These are phyloP conservation scores for Royoungia palumana DNA, from an alignment of 768 basidiomycete genomes.

Conservation along the genomic window DNA sequence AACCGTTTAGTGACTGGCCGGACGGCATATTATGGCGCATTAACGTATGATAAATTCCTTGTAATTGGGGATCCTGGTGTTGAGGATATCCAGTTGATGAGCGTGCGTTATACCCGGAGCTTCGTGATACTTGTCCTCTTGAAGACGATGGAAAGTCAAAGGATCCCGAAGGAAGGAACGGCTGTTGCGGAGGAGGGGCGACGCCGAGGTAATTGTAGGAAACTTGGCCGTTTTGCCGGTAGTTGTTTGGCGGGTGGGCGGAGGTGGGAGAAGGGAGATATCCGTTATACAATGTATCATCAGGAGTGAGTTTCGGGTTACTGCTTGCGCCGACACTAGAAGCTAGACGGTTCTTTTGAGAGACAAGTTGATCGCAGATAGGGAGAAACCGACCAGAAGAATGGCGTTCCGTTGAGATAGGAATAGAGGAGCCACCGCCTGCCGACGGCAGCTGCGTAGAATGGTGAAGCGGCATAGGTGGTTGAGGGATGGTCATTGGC, in stretches of 20 bases:
- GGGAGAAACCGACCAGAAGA: slow-evolving; percentile 31
- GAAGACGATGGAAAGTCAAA: slow-evolving; percentile 33
- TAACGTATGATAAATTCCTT: slow-evolving; percentile 31
- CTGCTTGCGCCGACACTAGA: slow-evolving; percentile 19
- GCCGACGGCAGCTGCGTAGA: slow-evolving; percentile 24
- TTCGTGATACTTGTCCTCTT: slow-evolving; percentile 23
- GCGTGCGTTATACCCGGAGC: slow-evolving; percentile 24
- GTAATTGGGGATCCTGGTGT: slow-evolving; percentile 29
- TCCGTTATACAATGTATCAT: slow-evolving; percentile 30
- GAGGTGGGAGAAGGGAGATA: slow-evolving; percentile 33
- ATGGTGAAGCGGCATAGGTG: slow-evolving; percentile 31
- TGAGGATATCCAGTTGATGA: slow-evolving; percentile 24
- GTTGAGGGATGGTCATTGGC: slow-evolving; percentile 33
- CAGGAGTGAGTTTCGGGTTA: slow-evolving; percentile 23
- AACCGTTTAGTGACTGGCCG: slow-evolving; percentile 14
- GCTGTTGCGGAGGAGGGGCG: slow-evolving; percentile 19
- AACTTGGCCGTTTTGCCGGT: slow-evolving; percentile 28
- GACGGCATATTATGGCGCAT: slow-evolving; percentile 27
- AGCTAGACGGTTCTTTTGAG: slow-evolving; percentile 33
- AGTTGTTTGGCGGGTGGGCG: slow-evolving; percentile 23
- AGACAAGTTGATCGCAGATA: slow-evolving; percentile 20
- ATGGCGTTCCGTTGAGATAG: slow-evolving; percentile 33
- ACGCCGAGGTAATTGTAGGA: slow-evolving; percentile 25
- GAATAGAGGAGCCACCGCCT: slow-evolving; percentile 26
- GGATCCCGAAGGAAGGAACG: slow-evolving; percentile 21